These are phyloP conservation scores for Globisporangium barbulae DNA, from an alignment of 352 stramenopile genomes.

Conservation along the genomic window DNA sequence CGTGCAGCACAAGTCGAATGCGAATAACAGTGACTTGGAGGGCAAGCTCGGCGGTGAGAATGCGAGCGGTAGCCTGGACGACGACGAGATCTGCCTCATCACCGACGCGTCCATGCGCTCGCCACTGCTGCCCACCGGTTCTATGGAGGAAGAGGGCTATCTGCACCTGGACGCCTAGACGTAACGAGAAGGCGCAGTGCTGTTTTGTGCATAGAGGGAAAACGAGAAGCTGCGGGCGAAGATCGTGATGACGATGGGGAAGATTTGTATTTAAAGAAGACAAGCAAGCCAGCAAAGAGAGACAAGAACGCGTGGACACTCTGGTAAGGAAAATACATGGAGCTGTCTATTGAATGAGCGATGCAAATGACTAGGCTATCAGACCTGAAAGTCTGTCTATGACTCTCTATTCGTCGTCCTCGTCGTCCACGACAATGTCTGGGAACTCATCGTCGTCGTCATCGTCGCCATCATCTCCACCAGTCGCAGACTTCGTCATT, in stretches of 20 bases:
- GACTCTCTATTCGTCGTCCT: slow-evolving; percentile 38
- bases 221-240: neutral
- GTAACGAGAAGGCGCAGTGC: neutral
- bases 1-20: slow-evolving; percentile 46
- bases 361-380: neutral
- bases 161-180: slow-evolving; percentile 38
- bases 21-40: neutral
- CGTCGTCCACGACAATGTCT: slow-evolving; percentile 77
- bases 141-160: slow-evolving; percentile 47
- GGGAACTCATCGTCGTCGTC: slow-evolving; percentile 77
- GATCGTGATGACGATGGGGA: neutral
- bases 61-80: slow-evolving; percentile 27
- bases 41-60: slow-evolving; percentile 11
- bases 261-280: slow-evolving; percentile 9
- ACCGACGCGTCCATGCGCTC: slow-evolving; percentile 66
- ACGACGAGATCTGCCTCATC: slow-evolving; percentile 55
- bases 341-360: slow-evolving; percentile 2
- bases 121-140: slow-evolving; percentile 43
- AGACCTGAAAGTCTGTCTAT: neutral
- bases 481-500: neutral
- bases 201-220: neutral
- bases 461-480: slow-evolving; percentile 18
- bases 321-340: neutral
- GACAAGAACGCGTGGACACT: neutral
- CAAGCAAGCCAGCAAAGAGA: neutral